Conservation (phyloP, 257 asterid species). For the Verbascum thapsus region DNA sequence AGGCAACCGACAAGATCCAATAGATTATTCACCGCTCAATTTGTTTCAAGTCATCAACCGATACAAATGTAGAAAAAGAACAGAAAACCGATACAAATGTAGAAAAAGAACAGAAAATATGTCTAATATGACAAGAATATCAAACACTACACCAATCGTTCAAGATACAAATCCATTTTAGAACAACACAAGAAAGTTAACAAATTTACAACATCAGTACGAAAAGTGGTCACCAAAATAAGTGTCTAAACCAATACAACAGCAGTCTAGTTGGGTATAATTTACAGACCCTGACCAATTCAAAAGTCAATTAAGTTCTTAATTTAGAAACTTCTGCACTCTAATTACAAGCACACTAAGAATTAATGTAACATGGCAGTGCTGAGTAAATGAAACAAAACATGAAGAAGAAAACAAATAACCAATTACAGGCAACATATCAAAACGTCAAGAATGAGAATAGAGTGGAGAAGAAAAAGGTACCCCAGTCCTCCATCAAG, state of each 20-base stretch:
- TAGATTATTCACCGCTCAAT: background rate
- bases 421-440: background rate
- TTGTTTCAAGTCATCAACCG: conserved; percentile 7
- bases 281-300: background rate
- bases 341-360: background rate
- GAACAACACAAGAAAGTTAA: background rate
- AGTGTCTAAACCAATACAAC: conserved; percentile 1
- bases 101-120: background rate
- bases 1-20: background rate
- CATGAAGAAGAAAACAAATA: background rate
- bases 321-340: background rate
- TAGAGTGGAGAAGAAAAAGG: conserved; percentile 15
- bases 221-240: background rate
- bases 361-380: background rate
- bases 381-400: background rate
- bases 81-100: too few relatives aligned
- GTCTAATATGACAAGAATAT: background rate
- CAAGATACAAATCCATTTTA: background rate
- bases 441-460: too few relatives aligned
- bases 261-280: background rate
- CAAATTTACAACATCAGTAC: too few relatives aligned
- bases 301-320: conserved; percentile 16
- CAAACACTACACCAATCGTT: background rate
- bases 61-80: too few relatives aligned
- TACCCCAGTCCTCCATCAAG: conserved; percentile 90